Evolutionary conservation across 352 stramenopile species (phyloP).

Genomic region (Phytophthora quininea): DNA sequence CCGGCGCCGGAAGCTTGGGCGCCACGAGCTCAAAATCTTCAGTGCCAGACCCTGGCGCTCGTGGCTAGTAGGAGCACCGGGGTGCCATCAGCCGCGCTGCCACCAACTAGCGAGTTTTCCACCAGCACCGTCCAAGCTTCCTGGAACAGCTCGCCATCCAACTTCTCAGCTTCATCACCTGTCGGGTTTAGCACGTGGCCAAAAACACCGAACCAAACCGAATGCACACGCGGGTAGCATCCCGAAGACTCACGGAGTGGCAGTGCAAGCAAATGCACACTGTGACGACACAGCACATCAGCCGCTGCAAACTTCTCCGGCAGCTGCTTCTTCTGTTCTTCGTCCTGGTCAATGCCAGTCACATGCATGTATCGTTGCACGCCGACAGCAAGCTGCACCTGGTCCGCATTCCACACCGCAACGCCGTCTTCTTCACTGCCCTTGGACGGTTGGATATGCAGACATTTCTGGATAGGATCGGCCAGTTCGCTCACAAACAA

Average conservation of each 20-base stretch:
- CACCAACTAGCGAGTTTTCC: slow-evolving; percentile 73
- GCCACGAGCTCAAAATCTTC: slow-evolving; percentile 86
- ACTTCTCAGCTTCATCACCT: slow-evolving; percentile 34
- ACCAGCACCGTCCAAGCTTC: slow-evolving; percentile 84
- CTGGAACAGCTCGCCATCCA: slow-evolving; percentile 77
- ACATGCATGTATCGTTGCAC: slow-evolving; percentile 71
- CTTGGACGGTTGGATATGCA: slow-evolving; percentile 43
- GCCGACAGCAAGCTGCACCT: slow-evolving; percentile 77
- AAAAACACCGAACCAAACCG: slow-evolving; percentile 79
- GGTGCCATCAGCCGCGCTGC: slow-evolving; percentile 19
- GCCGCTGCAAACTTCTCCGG: slow-evolving; percentile 47
- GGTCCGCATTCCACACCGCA: slow-evolving; percentile 70
- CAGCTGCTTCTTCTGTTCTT: slow-evolving; percentile 37
- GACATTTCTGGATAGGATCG: slow-evolving; percentile 20
- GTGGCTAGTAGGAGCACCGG: slow-evolving; percentile 55
- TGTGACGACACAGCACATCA: slow-evolving; percentile 60
- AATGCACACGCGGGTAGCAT: slow-evolving; percentile 82
- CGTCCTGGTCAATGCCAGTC: slow-evolving; percentile 41
- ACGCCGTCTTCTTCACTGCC: slow-evolving; percentile 41
- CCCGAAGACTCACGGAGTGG: slow-evolving; percentile 71
- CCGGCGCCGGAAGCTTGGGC: slow-evolving; percentile 47
- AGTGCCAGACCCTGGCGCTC: slow-evolving; percentile 78
- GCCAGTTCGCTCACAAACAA: slow-evolving; percentile 54
- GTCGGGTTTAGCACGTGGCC: slow-evolving; percentile 67
- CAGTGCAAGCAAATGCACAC: slow-evolving; percentile 64